Base-by-base conservation (phyloP, 306 rosid genomes). In the Quercus rubra region DNA sequence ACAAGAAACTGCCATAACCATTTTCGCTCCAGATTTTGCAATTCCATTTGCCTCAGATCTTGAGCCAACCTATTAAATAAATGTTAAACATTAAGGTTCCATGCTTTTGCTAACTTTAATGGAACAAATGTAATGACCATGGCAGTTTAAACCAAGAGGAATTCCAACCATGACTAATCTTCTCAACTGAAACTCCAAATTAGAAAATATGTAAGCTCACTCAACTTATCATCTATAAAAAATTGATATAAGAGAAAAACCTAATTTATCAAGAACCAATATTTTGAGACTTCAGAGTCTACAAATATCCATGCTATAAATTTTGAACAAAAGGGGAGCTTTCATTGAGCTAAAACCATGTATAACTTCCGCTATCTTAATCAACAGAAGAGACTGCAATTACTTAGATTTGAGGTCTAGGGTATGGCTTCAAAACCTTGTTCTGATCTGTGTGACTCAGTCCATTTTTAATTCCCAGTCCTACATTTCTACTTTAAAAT, bases 1-100 rank as follows among this genome's bases (percentile, higher is more conserved):
- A 78, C 99, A 95, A 77, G 99, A 91, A 78, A 92, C 99, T 75
- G 99, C 98, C 99, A 92, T 92, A 78, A 92, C 98, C 97, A 95
- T 89, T 85, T 95, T 95, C 18, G 98, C 97, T 73, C 98, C 97
- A 33, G 99, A 88, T 77, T 95, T 95, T 54, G 97, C 98, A 61
- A 95, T 92, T 59, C 99, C 99, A 77, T 86, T 85, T 85, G 99
- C 97, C 88, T 92, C 98, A 21, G 99, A 91, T 88, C 85, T 91
- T 43, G 97, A 92, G 64, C 99, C 99, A 84, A 92, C 99, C 99
- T 94, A 74, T 74, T 81, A 81, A 75, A 81, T 46, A 58, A 33
- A 35, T 18, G 73, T 51, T 74, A 78, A 23, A 49, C 15, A 57
- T 67, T 57, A 74, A 6, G 25, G 35, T 78, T 72, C 74, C 85